Evolutionary conservation across 148 eudicot genomes (phyloP).

Genomic region (Beta vulgaris): DNA sequence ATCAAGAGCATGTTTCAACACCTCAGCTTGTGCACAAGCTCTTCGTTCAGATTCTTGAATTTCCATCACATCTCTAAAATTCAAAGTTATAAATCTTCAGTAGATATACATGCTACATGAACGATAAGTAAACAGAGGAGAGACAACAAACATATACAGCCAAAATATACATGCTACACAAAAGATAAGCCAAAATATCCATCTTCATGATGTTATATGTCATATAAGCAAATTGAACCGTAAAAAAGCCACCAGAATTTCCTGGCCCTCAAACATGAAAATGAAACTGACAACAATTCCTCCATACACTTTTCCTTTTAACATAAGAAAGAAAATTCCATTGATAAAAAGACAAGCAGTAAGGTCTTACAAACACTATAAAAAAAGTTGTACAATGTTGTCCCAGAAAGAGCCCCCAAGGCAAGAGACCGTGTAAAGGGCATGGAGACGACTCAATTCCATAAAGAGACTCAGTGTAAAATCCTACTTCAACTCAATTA

Average conservation of each 20-base stretch:
- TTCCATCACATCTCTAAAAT: conserved; percentile 54
- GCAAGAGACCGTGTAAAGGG: too few relatives aligned
- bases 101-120: not conserved
- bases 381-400: too few relatives aligned
- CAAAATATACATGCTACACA: not conserved
- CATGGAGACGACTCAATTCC: not conserved
- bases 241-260: not conserved
- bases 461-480: too few relatives aligned
- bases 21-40: conserved; percentile 64
- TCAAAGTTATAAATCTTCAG: not conserved
- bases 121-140: not conserved
- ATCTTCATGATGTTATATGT: not conserved
- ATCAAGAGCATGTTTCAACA: conserved; percentile 61
- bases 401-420: too few relatives aligned
- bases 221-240: not conserved
- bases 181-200: not conserved
- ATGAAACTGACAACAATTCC: not conserved
- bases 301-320: not conserved
- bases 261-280: not conserved
- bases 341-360: too few relatives aligned
- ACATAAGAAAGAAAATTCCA: too few relatives aligned
- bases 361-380: too few relatives aligned
- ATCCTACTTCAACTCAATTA: too few relatives aligned
- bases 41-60: conserved; percentile 82
- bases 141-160: not conserved